Percentiles rank a stretch among this genome's conserved stretches.
Conservation (phyloP, 805 yeast species). For the Cyberlindnera nakhonratchasimensis region DNA sequence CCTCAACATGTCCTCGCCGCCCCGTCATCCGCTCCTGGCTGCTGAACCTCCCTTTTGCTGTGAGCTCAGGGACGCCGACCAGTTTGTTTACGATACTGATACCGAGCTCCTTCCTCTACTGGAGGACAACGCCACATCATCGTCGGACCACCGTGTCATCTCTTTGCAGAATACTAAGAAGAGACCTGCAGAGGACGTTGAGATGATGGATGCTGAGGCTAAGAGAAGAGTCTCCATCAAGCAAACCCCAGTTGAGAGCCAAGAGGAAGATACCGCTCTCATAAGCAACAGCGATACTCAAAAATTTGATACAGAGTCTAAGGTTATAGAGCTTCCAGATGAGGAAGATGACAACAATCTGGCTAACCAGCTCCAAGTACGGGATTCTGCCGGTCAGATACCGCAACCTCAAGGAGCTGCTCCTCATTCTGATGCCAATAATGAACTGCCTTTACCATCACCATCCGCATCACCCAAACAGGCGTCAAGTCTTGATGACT, state of each 20-base stretch:
- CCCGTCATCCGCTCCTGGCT: constrained; percentile 20
- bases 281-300: background rate
- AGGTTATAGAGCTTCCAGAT: constrained; percentile 5
- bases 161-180: constrained; percentile 14
- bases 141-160: background rate
- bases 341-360: constrained; percentile 23
- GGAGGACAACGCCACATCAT: constrained; percentile 1
- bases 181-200: constrained; percentile 22
- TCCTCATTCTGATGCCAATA: constrained; percentile 6
- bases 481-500: constrained; percentile 20
- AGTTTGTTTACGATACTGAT: constrained; percentile 5
- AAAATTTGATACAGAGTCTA: background rate
- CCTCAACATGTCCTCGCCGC: constrained; percentile 18
- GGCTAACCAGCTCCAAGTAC: constrained; percentile 18
- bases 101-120: background rate
- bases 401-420: background rate
- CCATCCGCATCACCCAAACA: constrained; percentile 63
- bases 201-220: background rate
- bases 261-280: background rate
- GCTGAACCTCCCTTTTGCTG: constrained; percentile 24
- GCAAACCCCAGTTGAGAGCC: constrained; percentile 3
- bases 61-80: constrained; percentile 17
- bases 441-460: constrained; percentile 60
- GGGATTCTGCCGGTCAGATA: constrained; percentile 3
- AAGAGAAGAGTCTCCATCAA: constrained; percentile 11